Percentiles rank a stretch among this genome's conserved stretches.
Conservation (phyloP, 2,329 filamentous ascomycete species). For the Penicillium crustosum region DNA sequence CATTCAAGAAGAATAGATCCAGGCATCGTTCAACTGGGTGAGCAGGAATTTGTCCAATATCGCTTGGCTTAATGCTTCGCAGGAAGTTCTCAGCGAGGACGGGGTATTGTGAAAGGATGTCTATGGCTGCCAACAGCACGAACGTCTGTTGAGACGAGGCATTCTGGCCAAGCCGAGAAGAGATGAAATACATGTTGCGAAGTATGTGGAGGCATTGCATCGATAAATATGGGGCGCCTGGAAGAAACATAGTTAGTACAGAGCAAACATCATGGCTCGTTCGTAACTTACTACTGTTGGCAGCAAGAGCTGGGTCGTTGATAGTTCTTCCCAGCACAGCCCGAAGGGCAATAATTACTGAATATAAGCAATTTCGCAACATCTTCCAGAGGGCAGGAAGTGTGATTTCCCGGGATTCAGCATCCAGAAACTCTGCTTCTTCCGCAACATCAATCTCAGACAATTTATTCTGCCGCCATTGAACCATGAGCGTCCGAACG, state of each 20-base stretch:
- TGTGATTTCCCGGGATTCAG: slow-evolving; percentile 65
- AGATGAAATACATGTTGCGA: slow-evolving; percentile 78
- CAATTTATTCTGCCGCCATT: slow-evolving; percentile 74
- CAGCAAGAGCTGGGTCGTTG: slow-evolving; percentile 56
- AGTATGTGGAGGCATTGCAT: slow-evolving; percentile 71
- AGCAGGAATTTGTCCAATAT: slow-evolving; percentile 57
- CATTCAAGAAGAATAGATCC: slow-evolving; percentile 87
- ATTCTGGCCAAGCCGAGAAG: slow-evolving; percentile 68
- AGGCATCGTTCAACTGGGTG: slow-evolving; percentile 69
- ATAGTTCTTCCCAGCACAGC: slow-evolving; percentile 68
- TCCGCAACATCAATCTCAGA: slow-evolving; percentile 69
- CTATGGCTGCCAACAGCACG: slow-evolving; percentile 76
- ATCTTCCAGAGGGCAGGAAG: slow-evolving; percentile 73
- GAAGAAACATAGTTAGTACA: slow-evolving; percentile 11
- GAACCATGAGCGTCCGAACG: slow-evolving; percentile 62
- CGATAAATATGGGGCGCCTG: slow-evolving; percentile 65
- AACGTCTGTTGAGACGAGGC: slow-evolving; percentile 83
- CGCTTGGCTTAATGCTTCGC: slow-evolving; percentile 58
- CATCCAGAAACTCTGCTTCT: slow-evolving; percentile 62
- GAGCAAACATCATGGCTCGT: background rate
- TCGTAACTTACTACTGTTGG: slow-evolving; percentile 48
- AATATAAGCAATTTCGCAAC: slow-evolving; percentile 73
- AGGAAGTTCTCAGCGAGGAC: slow-evolving; percentile 67
- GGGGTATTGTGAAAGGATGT: slow-evolving; percentile 73
- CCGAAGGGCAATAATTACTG: slow-evolving; percentile 71